Evolutionary conservation across 164 flowering plant species (phyloP), one percentile per base, ranked within the genome.

Genomic region (Annona squamosa): DNA sequence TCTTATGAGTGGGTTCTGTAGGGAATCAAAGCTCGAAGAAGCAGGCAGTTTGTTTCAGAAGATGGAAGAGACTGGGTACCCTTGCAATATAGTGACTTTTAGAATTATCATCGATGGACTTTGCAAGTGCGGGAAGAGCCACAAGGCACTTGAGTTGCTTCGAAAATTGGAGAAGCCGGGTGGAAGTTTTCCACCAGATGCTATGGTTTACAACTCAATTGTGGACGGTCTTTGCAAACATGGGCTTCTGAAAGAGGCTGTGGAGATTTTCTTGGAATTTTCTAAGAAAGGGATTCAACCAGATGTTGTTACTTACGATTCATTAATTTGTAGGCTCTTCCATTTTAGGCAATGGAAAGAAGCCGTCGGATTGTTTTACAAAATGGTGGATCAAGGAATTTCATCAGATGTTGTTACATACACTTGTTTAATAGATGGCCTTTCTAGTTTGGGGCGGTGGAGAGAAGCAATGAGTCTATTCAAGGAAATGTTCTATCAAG

Each of bases 291-390:
- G 19, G 65, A 4, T 56, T 5, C 71, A 61, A n/a, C 64, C 69
- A 45, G 52, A 75, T 5, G 67, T 77, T 9, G 26, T 77, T 3
- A 73, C 67, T 5, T 63, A 71, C 41, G 67, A 26, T 26, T 26
- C 37, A 26, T 65, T 18, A 17, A 48, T 5, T 26, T 26, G 37
- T 63, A 37, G 65, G 26, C 18, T 63, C 18, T 63, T 26, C 37
- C 37, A 26, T 26, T 26, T 26, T 26, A 26, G 37, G 37, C 37
- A 26, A 26, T 26, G 37, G 37, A 26, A 26, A 26, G 37, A 26
- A 26, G 37, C 37, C 37, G 37, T 26, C 1, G 37, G 37, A 26
- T 26, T 26, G 37, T 26, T 26, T 26, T 26, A 26, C 37, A 26
- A 26, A 26, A 26, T 26, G 37, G 37, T 26, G 37, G 37, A 26